Evolutionary conservation across 805 yeast genomes (phyloP).

Genomic region (Helenozyma rhizophorensis): DNA sequence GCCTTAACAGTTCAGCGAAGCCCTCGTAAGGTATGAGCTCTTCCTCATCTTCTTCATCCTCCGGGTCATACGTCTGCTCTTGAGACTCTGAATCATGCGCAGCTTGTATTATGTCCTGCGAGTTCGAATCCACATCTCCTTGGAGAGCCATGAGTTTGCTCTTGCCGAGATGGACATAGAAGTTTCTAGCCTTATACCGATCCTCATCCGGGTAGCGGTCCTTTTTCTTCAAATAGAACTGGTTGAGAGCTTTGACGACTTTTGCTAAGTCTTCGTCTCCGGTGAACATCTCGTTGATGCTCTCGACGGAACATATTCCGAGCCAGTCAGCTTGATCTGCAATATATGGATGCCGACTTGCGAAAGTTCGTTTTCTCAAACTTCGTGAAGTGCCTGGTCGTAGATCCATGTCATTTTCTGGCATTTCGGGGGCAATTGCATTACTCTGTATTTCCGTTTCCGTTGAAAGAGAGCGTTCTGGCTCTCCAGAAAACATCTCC

Average conservation of each 20-base stretch:
- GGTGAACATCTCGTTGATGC: constrained; percentile 35
- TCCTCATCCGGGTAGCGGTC: constrained; percentile 35
- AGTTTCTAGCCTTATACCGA: constrained; percentile 33
- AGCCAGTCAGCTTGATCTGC: constrained; percentile 44
- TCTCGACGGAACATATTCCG: constrained; percentile 31
- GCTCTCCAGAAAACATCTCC: neutral
- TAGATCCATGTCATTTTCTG: neutral
- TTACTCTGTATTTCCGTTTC: neutral
- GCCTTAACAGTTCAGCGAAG: no score
- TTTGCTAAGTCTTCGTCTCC: constrained; percentile 27
- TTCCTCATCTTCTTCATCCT: constrained; percentile 2
- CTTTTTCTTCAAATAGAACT: constrained; percentile 28
- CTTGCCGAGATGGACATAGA: constrained; percentile 34
- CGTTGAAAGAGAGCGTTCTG: neutral
- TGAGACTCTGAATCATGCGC: neutral
- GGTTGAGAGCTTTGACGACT: constrained; percentile 33
- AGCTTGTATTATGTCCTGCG: no score
- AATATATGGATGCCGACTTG: constrained; percentile 41
- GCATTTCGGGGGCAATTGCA: neutral
- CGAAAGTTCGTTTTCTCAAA: constrained; percentile 37
- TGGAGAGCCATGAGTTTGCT: constrained; percentile 9
- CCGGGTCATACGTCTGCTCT: constrained; percentile 6
- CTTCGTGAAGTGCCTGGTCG: constrained; percentile 16
- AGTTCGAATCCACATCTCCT: constrained; percentile 5
- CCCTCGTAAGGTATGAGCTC: constrained; percentile 12